Evolutionary conservation across 1,284 basidiomycete genomes (phyloP).

Genomic region (Rhizoctonia solani): DNA sequence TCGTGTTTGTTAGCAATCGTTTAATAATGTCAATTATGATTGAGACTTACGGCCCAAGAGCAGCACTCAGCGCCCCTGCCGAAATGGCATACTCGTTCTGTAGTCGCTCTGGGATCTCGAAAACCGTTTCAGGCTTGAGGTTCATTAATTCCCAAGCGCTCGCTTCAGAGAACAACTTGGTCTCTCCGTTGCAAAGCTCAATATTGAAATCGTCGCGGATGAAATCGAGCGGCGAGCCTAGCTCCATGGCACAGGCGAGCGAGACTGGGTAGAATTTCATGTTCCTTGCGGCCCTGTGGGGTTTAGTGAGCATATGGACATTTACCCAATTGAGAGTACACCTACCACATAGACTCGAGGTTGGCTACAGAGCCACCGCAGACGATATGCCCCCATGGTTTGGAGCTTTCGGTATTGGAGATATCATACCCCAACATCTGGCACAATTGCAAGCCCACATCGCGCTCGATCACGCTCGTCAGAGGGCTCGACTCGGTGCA

Average conservation of each 20-base stretch:
- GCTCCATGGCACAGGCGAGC: conserved; percentile 45
- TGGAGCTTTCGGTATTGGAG: conserved; percentile 6
- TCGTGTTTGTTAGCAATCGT: neutral
- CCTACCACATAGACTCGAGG: conserved; percentile 55
- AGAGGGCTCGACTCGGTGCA: conserved; percentile 51
- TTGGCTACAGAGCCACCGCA: conserved; percentile 54
- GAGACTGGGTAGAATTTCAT: conserved; percentile 52
- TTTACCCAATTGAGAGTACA: conserved; percentile 34
- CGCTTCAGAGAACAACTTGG: conserved; percentile 43
- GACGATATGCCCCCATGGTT: conserved; percentile 53
- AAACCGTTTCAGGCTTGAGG: conserved; percentile 41
- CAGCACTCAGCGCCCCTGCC: conserved; percentile 40
- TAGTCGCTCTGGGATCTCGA: conserved; percentile 45
- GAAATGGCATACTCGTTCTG: conserved; percentile 45
- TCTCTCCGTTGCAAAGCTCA: conserved; percentile 40
- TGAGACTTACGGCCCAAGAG: conserved; percentile 44
- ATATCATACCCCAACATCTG: conserved; percentile 50
- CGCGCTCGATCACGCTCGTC: conserved; percentile 49
- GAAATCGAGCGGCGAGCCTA: conserved; percentile 43
- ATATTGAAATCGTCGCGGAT: conserved; percentile 45
- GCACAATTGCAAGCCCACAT: conserved; percentile 52
- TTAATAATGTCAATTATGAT: neutral
- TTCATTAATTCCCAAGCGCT: conserved; percentile 48
- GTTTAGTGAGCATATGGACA: neutral
- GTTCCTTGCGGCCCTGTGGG: conserved; percentile 44